These are phyloP conservation scores for Talaromyces trachyspermus DNA, from an alignment of 495 filamentous ascomycete species.

Conservation along the genomic window DNA sequence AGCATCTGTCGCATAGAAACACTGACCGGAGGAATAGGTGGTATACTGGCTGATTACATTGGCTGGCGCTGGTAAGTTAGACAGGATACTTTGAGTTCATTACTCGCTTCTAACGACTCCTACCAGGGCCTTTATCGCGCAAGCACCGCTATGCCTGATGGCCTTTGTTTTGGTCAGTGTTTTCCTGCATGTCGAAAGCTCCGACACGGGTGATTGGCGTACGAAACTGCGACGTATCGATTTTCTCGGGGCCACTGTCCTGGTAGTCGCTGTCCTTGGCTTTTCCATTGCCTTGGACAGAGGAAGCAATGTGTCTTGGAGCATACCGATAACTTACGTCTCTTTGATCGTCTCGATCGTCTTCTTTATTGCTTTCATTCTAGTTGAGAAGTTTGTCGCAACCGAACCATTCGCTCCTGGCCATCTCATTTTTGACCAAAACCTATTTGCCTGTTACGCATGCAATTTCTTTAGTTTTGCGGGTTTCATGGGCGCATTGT, in stretches of 20 bases:
- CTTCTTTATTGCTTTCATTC: conserved; percentile 60
- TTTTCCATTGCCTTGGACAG: conserved; percentile 72
- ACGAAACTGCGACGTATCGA: conserved; percentile 67
- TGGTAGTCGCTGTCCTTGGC: conserved; percentile 63
- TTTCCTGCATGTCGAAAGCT: conserved; percentile 53
- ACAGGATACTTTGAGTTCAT: background rate
- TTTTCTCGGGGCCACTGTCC: conserved; percentile 65
- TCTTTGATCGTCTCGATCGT: conserved; percentile 50
- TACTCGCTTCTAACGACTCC: conserved; percentile 9
- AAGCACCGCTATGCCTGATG: conserved; percentile 61
- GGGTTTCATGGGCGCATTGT: conserved; percentile 56
- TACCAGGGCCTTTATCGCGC: conserved; percentile 60
- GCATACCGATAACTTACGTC: conserved; percentile 47
- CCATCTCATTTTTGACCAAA: conserved; percentile 67
- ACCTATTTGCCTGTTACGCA: conserved; percentile 59
- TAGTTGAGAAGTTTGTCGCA: conserved; percentile 66
- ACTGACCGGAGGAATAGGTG: conserved; percentile 29
- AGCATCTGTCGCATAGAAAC: background rate
- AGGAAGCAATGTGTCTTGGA: conserved; percentile 70
- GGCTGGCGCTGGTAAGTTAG: conserved; percentile 71
- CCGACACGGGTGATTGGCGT: conserved; percentile 50
- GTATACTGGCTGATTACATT: conserved; percentile 64
- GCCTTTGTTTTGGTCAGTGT: conserved; percentile 59
- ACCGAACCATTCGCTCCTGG: conserved; percentile 72
- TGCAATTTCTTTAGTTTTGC: conserved; percentile 73